Evolutionary conservation across 495 filamentous ascomycete genomes (phyloP), one percentile per base, ranked within the genome.

Genomic region (Aspergillus homomorphus): DNA sequence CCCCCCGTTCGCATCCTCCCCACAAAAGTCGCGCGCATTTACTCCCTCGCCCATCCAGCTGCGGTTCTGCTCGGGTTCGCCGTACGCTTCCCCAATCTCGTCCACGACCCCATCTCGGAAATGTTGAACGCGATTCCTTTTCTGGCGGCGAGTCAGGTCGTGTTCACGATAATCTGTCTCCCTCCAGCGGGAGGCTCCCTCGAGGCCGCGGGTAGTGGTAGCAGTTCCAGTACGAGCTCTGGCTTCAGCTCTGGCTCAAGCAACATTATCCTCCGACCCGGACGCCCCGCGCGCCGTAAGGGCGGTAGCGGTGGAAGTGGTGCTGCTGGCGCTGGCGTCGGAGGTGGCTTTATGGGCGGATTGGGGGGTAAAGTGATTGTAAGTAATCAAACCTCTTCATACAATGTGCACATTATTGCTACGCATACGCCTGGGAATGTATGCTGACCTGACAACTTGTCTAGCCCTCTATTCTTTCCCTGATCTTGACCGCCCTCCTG

Each of bases 91-190:
- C 66, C 69, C 26, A 64, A 76, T 21, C 77, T 96, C 19, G 88
- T 96, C 14, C 73, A 77, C 28, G 79, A 92, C 64, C 92, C 94
- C 8, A 82, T 89, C 8, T 67, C 80, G 16, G 80, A 85, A 16
- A 82, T 98, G 54, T 61, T 80, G 1, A 78, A 62, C 30, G 73
- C 82, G 24, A 69, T 94, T n/a, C 81, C 87, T 2, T 72, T 83
- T 49, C 74, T 94, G 15, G 75, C 81, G 1, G 68, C 79, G 2
- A 64, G 91, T 1, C 93, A 98, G 69, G 69, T 83, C 14, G 69
- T 63, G 4, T 96, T 91, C 69, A 84, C 78, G 43, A 67, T 90
- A 18, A 58, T 87, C 21, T 96, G 92, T 71, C 80, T 96, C 14
- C 90, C 90, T 2, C 81, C 82, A 18, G 85, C 80, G 0, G 86